Conservation (phyloP, 805 yeast genomes). For the Limtongia smithiae region DNA sequence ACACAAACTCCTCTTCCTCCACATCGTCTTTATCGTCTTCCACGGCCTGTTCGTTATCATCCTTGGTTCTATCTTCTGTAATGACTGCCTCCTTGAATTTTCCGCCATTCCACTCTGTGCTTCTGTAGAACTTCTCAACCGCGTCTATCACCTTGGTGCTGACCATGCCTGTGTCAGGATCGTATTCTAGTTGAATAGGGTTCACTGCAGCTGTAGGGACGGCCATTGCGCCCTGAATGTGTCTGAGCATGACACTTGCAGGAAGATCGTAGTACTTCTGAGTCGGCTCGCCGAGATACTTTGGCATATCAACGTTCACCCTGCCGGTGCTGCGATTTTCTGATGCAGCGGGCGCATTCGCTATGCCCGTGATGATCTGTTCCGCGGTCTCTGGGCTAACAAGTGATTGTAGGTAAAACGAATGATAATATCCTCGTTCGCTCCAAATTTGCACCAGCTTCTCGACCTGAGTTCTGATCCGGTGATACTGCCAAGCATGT, state of each 20-base stretch:
- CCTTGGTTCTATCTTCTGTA: background rate
- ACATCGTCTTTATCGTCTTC: background rate
- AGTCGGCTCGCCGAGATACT: slow-evolving; percentile 13
- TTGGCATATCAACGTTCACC: slow-evolving; percentile 6
- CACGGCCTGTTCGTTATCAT: no score
- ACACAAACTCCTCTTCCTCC: slow-evolving; percentile 6
- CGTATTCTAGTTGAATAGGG: slow-evolving; percentile 9
- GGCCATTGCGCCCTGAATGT: slow-evolving; percentile 6
- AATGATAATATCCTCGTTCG: slow-evolving; percentile 6
- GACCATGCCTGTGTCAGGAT: background rate
- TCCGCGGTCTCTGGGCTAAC: slow-evolving; percentile 1
- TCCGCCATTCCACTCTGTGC: slow-evolving; percentile 4
- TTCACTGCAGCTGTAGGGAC: background rate
- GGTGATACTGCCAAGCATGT: slow-evolving; percentile 13
- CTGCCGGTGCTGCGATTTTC: background rate
- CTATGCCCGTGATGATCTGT: background rate
- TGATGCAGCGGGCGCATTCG: background rate
- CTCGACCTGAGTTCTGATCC: slow-evolving; percentile 4
- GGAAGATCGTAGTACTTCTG: slow-evolving; percentile 26
- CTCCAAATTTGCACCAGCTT: slow-evolving; percentile 22
- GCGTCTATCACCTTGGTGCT: background rate
- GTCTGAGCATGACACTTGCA: slow-evolving; percentile 23
- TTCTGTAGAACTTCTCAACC: slow-evolving; percentile 16
- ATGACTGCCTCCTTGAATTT: slow-evolving; percentile 4
- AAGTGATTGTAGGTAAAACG: background rate